Base-by-base conservation (phyloP, 2,329 filamentous ascomycete species). In the Verticillium klebahnii region DNA sequence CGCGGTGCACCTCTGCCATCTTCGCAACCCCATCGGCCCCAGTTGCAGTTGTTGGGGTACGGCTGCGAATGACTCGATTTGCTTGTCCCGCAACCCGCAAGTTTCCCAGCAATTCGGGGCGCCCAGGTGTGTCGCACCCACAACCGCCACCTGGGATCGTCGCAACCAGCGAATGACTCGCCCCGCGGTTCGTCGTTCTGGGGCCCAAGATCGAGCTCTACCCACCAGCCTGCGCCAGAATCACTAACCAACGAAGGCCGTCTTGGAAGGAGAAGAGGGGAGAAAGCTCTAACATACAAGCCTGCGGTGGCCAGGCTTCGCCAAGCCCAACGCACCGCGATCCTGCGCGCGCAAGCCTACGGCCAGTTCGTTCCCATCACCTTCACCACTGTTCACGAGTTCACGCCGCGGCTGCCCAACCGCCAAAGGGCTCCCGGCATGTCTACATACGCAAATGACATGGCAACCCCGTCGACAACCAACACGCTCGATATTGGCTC, bases 91-190 rank as follows among this genome's bases (percentile, higher is more conserved):
- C 45, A 52, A 12, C n/a, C 19, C 45, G 19, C 45, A 52, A 23
- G 17, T 52, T 25, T 19, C 45, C 45, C 19, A 52, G 45, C n/a
- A 19, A 52, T 52, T 52, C 29, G n/a, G 45, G 45, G 19, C 45
- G n/a, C 45, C n/a, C n/a, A 52, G 45, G 45, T 52, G 45, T 52
- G 45, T 19, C 45, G 19, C 19, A 52, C 45, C 19, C 45, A 12
- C 45, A 52, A 52, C 45, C 45, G n/a, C 39, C n/a, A 45, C 45
- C 19, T 52, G 17, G 57, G 37, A 45, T 17, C 25, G 57, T 23
- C 37, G 39, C 32, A 19, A 19, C 25, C 57, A 40, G 37, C 39
- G 57, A 29, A 58, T 58, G 57, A 50, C 57, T 58, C 57, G 57
- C 25, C 25, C 23, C 37, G 9, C 5, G 29, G 29, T 15, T 29